Evolutionary conservation across 176 grass and related monocot species (phyloP).

Genomic region (Oropetium thomaeum): DNA sequence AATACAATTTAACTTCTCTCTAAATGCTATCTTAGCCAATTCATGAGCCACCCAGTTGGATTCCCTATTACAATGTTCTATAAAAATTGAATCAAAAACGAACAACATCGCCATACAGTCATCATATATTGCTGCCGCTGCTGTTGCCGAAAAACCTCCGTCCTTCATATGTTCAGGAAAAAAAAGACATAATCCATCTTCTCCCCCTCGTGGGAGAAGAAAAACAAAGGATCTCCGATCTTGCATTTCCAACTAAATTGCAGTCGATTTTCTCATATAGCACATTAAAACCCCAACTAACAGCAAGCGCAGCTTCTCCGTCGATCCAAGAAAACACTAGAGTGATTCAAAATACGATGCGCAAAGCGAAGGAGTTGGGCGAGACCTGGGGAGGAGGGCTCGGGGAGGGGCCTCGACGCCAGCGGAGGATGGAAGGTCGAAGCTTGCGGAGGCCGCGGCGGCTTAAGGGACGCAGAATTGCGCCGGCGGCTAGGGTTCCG

Average conservation of each 20-base stretch:
- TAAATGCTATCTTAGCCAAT: no score
- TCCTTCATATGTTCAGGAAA: no score
- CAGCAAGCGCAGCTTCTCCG: neutral
- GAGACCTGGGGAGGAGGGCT: conserved; percentile 31
- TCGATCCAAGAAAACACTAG: neutral
- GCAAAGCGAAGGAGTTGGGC: neutral
- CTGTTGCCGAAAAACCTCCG: no score
- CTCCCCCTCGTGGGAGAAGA: neutral
- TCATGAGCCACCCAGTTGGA: no score
- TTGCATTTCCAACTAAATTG: neutral
- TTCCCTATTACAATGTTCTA: no score
- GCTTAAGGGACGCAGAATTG: conserved; percentile 20
- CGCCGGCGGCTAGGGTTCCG: conserved; percentile 32
- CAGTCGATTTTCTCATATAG: neutral
- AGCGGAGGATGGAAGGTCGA: neutral
- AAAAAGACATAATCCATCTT: neutral
- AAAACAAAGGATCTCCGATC: neutral
- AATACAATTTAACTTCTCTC: no score
- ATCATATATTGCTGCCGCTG: no score
- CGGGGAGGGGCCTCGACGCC: conserved; percentile 17
- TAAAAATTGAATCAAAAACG: no score
- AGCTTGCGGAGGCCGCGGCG: conserved; percentile 4
- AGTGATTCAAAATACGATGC: conserved; percentile 12
- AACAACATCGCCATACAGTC: no score
- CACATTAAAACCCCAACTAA: neutral